phyloP scores from a whole-genome alignment of 768 basidiomycete genomes.

The Boletus sp. region DNA sequence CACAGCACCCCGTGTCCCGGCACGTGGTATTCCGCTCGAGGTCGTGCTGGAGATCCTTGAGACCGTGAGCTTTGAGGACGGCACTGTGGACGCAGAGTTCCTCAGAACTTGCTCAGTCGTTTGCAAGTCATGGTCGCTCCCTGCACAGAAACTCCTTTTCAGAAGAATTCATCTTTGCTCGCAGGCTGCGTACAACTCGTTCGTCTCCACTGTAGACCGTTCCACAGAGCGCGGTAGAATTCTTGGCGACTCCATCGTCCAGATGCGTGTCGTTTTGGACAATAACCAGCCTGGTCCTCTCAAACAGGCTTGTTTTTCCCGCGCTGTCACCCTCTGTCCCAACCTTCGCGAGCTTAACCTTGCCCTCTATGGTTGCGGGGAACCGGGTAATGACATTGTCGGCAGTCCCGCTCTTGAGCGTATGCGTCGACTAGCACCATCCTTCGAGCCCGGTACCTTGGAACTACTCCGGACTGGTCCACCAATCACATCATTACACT shows the following conservation, averaged over 20 bases:
- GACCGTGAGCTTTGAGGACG: conserved; percentile 42
- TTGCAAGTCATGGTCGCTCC: conserved; percentile 61
- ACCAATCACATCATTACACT: conserved; percentile 47
- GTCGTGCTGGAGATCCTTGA: conserved; percentile 63
- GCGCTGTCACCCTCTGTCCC: conserved; percentile 56
- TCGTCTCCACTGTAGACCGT: conserved; percentile 48
- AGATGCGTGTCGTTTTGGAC: conserved; percentile 58
- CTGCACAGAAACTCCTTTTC: conserved; percentile 65
- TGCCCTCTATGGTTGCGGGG: conserved; percentile 55
- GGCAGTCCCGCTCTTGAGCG: conserved; percentile 46
- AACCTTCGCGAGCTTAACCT: conserved; percentile 55
- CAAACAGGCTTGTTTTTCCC: conserved; percentile 53
- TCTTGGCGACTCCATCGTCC: conserved; percentile 51
- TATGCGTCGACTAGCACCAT: conserved; percentile 48
- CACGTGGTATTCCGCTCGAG: conserved; percentile 54
- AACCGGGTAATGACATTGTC: conserved; percentile 48
- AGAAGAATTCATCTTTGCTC: conserved; percentile 51
- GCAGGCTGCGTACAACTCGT: conserved; percentile 50
- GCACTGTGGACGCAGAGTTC: conserved; percentile 37
- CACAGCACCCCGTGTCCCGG: conserved; percentile 21
- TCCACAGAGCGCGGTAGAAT: conserved; percentile 45
- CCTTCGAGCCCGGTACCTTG: conserved; percentile 52
- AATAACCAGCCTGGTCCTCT: conserved; percentile 63
- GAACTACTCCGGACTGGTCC: conserved; percentile 54
- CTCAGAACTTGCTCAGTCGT: conserved; percentile 59